These are phyloP conservation scores for Xylaria sp. DNA, from an alignment of 2,329 filamentous ascomycete species.

Conservation along the genomic window DNA sequence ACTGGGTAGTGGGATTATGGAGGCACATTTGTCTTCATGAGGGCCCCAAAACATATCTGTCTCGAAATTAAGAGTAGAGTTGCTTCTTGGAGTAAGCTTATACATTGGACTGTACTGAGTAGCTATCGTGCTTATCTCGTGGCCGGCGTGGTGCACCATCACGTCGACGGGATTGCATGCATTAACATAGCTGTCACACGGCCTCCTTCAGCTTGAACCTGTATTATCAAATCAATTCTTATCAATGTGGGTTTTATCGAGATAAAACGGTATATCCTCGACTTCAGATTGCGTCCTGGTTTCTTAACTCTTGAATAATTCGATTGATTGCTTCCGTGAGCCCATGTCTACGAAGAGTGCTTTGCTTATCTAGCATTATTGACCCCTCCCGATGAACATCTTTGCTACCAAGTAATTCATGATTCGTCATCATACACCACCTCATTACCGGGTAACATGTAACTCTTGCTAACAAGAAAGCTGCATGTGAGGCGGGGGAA, in stretches of 20 bases:
- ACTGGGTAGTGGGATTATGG: background rate
- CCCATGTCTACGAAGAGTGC: background rate
- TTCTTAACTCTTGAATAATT: background rate
- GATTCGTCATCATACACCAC: background rate
- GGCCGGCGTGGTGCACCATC: slow-evolving; percentile 12
- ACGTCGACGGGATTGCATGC: slow-evolving; percentile 10
- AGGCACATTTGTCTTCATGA: background rate
- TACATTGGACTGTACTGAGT: background rate
- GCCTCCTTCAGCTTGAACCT: background rate
- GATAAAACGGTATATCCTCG: background rate
- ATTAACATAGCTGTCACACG: background rate
- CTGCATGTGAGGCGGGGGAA: slow-evolving; percentile 12
- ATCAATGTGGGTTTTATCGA: slow-evolving; percentile 3
- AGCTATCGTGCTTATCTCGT: slow-evolving; percentile 2
- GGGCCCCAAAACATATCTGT: background rate
- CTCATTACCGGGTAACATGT: slow-evolving; percentile 12
- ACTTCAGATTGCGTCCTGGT: background rate
- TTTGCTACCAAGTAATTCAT: background rate
- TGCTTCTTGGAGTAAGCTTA: background rate
- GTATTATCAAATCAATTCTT: background rate
- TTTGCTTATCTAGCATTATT: background rate
- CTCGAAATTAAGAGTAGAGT: background rate
- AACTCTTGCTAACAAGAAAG: slow-evolving; percentile 17
- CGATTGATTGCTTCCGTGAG: background rate
- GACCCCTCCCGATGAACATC: background rate